Percentiles rank a stretch among this genome's conserved stretches.
Conservation (phyloP, 768 basidiomycete species). For the Mycena galopus region DNA sequence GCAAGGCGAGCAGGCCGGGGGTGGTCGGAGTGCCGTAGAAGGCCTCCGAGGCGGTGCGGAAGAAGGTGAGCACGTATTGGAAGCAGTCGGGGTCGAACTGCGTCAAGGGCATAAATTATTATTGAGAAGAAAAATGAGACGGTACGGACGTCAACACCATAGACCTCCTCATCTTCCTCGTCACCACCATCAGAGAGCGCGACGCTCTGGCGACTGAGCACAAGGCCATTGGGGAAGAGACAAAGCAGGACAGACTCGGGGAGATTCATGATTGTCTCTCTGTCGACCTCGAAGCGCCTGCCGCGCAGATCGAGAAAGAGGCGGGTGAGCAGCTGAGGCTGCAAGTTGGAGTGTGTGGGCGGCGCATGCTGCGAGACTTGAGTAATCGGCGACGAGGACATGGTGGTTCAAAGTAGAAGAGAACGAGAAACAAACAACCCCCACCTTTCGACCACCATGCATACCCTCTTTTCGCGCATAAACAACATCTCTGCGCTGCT, state of each 20-base stretch:
- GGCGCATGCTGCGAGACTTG: conserved; percentile 74
- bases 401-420: conserved; percentile 41
- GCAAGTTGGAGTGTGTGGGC: conserved; percentile 76
- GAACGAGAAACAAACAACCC: too few relatives aligned
- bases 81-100: conserved; percentile 99
- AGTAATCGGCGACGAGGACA: conserved; percentile 66
- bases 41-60: conserved; percentile 85
- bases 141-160: conserved; percentile 81
- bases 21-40: conserved; percentile 89
- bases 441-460: conserved; percentile 66
- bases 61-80: conserved; percentile 93
- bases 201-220: conserved; percentile 88
- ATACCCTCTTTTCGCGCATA: conserved; percentile 75
- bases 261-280: conserved; percentile 98
- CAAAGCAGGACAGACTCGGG: conserved; percentile 97
- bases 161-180: conserved; percentile 92
- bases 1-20: conserved; percentile 83
- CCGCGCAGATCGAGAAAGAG: conserved; percentile 94
- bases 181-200: conserved; percentile 82
- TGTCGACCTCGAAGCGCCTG: conserved; percentile 91
- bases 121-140: conserved; percentile 20
- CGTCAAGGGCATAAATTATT: too few relatives aligned
- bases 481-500: conserved; percentile 82
- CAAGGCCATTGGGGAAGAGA: conserved; percentile 97
- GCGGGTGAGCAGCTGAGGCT: conserved; percentile 90